phyloP scores from a whole-genome alignment of 176 grass and related monocot genomes.

The Zea luxurians region DNA sequence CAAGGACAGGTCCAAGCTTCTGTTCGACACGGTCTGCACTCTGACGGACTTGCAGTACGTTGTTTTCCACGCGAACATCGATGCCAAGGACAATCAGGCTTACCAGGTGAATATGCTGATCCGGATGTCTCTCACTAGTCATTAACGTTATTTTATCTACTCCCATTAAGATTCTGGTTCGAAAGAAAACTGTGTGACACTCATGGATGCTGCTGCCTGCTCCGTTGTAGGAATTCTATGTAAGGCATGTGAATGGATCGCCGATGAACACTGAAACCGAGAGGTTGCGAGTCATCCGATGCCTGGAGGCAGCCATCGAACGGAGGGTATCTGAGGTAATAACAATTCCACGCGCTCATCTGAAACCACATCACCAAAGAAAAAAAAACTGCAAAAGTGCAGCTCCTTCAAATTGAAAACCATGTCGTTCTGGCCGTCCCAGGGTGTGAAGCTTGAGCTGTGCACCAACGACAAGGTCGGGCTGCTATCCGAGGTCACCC shows the following conservation, averaged over 20 bases:
- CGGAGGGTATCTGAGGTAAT: slow-evolving; percentile 84
- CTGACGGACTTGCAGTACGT: slow-evolving; percentile 75
- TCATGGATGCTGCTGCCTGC: neutral
- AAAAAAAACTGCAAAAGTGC: neutral
- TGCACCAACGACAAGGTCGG: slow-evolving; percentile 70
- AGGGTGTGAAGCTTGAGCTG: slow-evolving; percentile 83
- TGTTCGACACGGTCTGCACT: slow-evolving; percentile 89
- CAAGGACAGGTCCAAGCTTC: slow-evolving; percentile 79
- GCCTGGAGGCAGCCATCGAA: slow-evolving; percentile 80
- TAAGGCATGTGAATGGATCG: slow-evolving; percentile 72
- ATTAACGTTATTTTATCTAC: neutral
- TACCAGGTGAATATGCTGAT: slow-evolving; percentile 62
- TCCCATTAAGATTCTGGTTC: slow-evolving; percentile 14
- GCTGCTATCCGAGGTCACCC: slow-evolving; percentile 73
- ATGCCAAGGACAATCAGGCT: slow-evolving; percentile 56
- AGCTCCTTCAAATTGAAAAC: neutral
- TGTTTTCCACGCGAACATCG: slow-evolving; percentile 81
- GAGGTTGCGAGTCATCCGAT: slow-evolving; percentile 65
- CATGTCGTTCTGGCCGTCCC: slow-evolving; percentile 1
- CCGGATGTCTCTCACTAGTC: neutral
- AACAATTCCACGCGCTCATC: slow-evolving; percentile 26
- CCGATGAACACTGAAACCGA: slow-evolving; percentile 70
- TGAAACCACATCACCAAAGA: neutral
- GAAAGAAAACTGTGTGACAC: slow-evolving; percentile 15
- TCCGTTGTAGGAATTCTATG: slow-evolving; percentile 67